phyloP scores from a whole-genome alignment of 1,284 basidiomycete genomes.

The Phylloboletellus chloephorus region DNA sequence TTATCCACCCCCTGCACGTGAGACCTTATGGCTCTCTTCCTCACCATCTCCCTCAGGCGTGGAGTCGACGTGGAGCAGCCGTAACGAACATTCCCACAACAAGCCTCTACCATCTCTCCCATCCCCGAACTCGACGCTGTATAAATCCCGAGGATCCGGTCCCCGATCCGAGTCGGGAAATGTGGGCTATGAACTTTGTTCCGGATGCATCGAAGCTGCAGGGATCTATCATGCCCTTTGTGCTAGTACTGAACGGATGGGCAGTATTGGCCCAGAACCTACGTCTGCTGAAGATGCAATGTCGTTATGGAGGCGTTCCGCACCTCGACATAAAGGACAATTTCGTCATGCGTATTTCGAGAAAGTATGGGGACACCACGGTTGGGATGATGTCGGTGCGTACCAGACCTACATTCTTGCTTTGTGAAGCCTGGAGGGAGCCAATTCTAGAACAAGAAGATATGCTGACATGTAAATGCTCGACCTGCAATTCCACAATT shows the following conservation, averaged over 20 bases:
- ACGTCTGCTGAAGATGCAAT: constrained; percentile 49
- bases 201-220: constrained; percentile 67
- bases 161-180: constrained; percentile 19
- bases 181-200: constrained; percentile 78
- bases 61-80: constrained; percentile 15
- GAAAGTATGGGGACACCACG: constrained; percentile 73
- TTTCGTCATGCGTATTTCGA: constrained; percentile 80
- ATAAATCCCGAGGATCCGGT: constrained; percentile 13
- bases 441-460: constrained; percentile 64
- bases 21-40: constrained; percentile 28
- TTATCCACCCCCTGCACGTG: constrained; percentile 25
- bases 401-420: constrained; percentile 14
- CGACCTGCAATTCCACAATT: constrained; percentile 67
- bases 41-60: constrained; percentile 39
- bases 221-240: constrained; percentile 75
- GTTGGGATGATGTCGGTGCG: constrained; percentile 85
- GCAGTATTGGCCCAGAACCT: constrained; percentile 35
- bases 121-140: constrained; percentile 19
- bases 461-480: constrained; percentile 57
- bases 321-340: constrained; percentile 63
- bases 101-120: constrained; percentile 40
- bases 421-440: constrained; percentile 1
- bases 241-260: constrained; percentile 45
- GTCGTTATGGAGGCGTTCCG: constrained; percentile 53
- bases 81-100: constrained; percentile 29